A percentile compares a stretch with the other conserved stretches of the same genome.
Evolutionary conservation across 208 protist species (phyloP).

Genomic region (Leishmania gerbilli): DNA sequence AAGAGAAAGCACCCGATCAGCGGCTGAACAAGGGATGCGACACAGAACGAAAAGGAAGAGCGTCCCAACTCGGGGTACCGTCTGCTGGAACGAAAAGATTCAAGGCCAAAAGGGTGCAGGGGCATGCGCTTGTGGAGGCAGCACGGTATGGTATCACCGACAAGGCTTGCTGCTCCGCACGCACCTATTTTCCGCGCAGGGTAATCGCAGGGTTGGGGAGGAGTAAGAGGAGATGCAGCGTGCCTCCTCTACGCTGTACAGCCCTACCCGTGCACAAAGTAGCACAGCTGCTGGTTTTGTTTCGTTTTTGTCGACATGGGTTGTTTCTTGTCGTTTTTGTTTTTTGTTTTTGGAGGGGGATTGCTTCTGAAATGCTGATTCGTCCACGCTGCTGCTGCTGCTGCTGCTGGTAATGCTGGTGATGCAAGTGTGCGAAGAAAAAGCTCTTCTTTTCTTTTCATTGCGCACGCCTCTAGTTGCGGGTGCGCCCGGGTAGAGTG

Average conservation of each 20-base stretch:
- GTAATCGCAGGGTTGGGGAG: not conserved
- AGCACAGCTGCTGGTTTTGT: not conserved
- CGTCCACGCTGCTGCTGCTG: not conserved
- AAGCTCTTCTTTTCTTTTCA: not conserved
- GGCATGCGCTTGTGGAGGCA: not conserved
- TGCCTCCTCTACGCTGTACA: not conserved
- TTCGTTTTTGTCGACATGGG: not conserved
- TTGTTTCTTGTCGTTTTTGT: not conserved
- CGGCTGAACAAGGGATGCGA: not conserved
- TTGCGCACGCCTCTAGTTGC: not conserved
- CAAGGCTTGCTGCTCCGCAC: not conserved
- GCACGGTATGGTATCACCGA: not conserved
- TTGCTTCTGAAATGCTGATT: not conserved
- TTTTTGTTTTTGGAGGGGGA: not conserved
- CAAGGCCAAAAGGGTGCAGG: not conserved
- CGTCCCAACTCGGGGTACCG: not conserved
- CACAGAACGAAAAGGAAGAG: not conserved
- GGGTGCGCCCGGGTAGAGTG: not conserved
- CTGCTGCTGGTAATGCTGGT: not conserved
- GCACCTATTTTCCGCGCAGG: not conserved
- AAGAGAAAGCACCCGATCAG: not conserved
- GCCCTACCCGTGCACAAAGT: not conserved
- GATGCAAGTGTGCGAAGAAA: not conserved
- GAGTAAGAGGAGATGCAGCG: not conserved
- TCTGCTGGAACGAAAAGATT: not conserved